Conservation (phyloP, 2,329 filamentous ascomycete genomes). For the Hymenoscyphus albidus region DNA sequence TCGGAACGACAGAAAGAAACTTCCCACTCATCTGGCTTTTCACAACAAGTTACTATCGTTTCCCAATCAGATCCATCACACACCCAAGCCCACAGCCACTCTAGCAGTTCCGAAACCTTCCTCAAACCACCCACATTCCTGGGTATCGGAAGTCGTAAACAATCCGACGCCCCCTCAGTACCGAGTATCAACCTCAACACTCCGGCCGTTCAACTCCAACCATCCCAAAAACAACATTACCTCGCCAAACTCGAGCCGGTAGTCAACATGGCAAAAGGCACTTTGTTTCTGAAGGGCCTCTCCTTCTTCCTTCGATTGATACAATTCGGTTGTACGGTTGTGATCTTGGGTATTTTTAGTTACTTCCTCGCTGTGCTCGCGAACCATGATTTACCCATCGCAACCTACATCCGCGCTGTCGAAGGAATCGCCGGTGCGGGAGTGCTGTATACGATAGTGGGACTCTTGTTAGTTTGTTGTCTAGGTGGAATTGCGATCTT, state of each 20-base stretch:
- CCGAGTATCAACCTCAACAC: neutral
- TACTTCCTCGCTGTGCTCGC: conserved; percentile 77
- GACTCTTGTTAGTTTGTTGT: conserved; percentile 73
- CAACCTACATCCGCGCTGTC: conserved; percentile 66
- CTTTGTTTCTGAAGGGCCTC: conserved; percentile 61
- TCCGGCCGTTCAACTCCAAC: neutral
- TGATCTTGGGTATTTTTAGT: conserved; percentile 75
- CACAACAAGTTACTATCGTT: neutral
- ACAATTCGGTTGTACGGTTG: conserved; percentile 66
- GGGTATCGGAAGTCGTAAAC: neutral
- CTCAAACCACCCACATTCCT: neutral
- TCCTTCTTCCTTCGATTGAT: conserved; percentile 71
- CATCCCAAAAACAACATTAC: neutral
- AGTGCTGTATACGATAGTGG: conserved; percentile 69
- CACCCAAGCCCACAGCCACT: neutral
- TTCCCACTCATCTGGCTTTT: neutral
- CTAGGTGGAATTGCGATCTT: conserved; percentile 72
- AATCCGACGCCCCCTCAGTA: neutral
- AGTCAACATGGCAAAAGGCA: conserved; percentile 53
- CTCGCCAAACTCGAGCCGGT: neutral
- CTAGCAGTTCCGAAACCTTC: neutral
- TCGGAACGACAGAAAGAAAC: neutral
- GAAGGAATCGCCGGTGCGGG: conserved; percentile 73
- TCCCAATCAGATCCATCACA: neutral
- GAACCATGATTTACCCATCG: conserved; percentile 60